Evolutionary conservation across 2,329 filamentous ascomycete genomes (phyloP), one percentile per base, ranked within the genome.

Genomic region (Alternaria viburni): DNA sequence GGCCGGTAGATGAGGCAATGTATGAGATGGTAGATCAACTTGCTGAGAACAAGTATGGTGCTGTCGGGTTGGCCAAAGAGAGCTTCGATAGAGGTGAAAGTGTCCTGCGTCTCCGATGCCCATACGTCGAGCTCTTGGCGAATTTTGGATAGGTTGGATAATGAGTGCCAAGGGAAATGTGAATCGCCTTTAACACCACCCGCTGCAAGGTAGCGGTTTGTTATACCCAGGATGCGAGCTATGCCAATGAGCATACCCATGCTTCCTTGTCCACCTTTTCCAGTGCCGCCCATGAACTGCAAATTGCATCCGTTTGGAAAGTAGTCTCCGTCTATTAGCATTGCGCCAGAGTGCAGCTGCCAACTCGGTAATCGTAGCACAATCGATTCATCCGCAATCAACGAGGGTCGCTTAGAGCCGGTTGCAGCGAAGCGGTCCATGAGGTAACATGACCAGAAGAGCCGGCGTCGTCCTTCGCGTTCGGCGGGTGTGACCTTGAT

Each of bases 401-500:
- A 82, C n/a, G 91, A 92, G 0, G 93, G 92, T 10, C 93, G 86
- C 72, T 91, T 93, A 4, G 93, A 95, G 15, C 93, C 93, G 68
- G 91, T 93, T 1, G 91, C 88, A 69, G 90, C 86, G 71, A 95
- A 96, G n/a, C 91, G 87, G 75, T 97, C 93, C 79, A 96, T 89
- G 25, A 96, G 83, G 72, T 96, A 97, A 75, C 92, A 95, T 3
- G 91, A 90, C 93, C 93, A 97, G 79, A 97, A 97, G 2, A 96
- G 82, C n/a, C 91, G 87, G 58, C 93, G 85, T 49, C 91, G 86
- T 74, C 90, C 89, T 81, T 96, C 93, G 59, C 91, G 87, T 74
- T 96, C 93, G 5, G 88, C 82, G 0, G 88, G 85, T 0, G 88
- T 87, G 11, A 91, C 85, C 59, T 87, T 86, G 12, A 87, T 82